Evolutionary conservation across 2,329 filamentous ascomycete genomes (phyloP).

Genomic region (Aplosporella prunicola): DNA sequence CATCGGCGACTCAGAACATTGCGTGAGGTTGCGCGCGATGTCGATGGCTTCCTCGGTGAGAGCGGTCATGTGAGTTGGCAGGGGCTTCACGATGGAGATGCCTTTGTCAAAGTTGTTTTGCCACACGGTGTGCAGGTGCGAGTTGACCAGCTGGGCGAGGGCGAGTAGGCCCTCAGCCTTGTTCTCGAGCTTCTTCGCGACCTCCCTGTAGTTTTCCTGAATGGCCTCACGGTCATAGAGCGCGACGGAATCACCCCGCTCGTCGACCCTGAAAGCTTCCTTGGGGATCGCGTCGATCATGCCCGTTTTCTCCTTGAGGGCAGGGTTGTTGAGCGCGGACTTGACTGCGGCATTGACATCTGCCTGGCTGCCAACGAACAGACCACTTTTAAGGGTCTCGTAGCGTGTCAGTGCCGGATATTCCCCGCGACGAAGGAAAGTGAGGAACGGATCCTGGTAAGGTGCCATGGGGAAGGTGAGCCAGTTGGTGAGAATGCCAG

Average conservation of each 20-base stretch:
- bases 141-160: constrained; percentile 68
- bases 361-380: constrained; percentile 62
- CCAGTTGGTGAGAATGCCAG: constrained; percentile 69
- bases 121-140: constrained; percentile 78
- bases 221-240: constrained; percentile 63
- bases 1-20: constrained; percentile 65
- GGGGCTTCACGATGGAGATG: constrained; percentile 72
- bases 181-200: constrained; percentile 53
- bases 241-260: constrained; percentile 54
- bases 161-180: constrained; percentile 49
- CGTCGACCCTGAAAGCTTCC: constrained; percentile 56
- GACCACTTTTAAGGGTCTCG: constrained; percentile 57
- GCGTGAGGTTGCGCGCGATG: constrained; percentile 64
- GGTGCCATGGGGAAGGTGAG: constrained; percentile 76
- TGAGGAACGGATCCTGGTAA: constrained; percentile 61
- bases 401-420: constrained; percentile 67
- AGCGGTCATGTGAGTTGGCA: constrained; percentile 63
- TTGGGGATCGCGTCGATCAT: constrained; percentile 53
- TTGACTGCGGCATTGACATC: constrained; percentile 35
- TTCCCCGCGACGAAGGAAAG: constrained; percentile 64
- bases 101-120: constrained; percentile 63
- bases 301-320: constrained; percentile 40
- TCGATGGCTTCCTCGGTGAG: constrained; percentile 61
- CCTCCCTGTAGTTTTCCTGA: constrained; percentile 54
- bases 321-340: constrained; percentile 35